These are phyloP conservation scores for Boletus reticulatus DNA, from an alignment of 768 basidiomycete species.

Conservation along the genomic window DNA sequence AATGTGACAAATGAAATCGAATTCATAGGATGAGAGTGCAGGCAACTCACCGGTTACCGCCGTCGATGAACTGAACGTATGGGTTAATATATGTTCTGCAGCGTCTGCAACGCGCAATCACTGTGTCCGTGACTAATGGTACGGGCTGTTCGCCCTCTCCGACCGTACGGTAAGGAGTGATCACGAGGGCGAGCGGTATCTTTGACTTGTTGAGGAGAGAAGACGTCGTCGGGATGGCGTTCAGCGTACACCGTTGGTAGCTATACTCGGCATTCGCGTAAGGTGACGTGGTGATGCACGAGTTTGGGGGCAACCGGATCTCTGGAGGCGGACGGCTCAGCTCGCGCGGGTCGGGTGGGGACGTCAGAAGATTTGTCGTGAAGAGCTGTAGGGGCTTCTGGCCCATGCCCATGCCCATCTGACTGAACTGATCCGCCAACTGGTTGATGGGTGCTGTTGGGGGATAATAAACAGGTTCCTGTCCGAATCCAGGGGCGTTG, in stretches of 20 bases:
- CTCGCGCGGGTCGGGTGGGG: constrained; percentile 88
- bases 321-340: constrained; percentile 82
- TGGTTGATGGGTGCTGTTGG: constrained; percentile 49
- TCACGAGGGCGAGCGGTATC: constrained; percentile 82
- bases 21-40: not conserved
- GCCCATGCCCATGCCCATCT: constrained; percentile 88
- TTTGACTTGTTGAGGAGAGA: constrained; percentile 87
- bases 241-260: constrained; percentile 89
- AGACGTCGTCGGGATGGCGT: constrained; percentile 89
- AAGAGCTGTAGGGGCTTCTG: constrained; percentile 75
- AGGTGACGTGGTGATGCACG: constrained; percentile 75
- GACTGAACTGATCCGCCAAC: constrained; percentile 80
- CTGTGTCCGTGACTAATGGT: constrained; percentile 88
- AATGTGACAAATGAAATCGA: constrained; percentile 1
- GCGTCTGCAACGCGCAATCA: constrained; percentile 93
- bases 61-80: constrained; percentile 96
- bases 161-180: constrained; percentile 87
- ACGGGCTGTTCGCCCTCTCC: constrained; percentile 82
- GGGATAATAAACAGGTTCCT: constrained; percentile 40
- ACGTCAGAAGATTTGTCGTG: constrained; percentile 90
- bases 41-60: constrained; percentile 75
- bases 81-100: constrained; percentile 98
- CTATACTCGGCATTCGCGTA: constrained; percentile 84
- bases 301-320: constrained; percentile 83
- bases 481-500: constrained; percentile 43